A percentile compares a stretch with the other conserved stretches of the same genome.
Evolutionary conservation across 2,329 filamentous ascomycete species (phyloP).

Genomic region (Botrytis sinoallii): DNA sequence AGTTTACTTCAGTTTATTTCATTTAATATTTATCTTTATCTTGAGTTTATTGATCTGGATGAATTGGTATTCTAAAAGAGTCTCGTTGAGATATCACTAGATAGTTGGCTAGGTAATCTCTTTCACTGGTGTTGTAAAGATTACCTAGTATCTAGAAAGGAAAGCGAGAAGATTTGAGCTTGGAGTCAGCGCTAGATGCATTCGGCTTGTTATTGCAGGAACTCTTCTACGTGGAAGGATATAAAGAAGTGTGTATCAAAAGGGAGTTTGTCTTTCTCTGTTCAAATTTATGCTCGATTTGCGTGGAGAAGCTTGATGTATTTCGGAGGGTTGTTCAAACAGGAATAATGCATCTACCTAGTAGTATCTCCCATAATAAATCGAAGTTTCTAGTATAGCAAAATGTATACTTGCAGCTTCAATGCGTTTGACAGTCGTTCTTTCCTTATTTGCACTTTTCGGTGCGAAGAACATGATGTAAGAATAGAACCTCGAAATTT

Average conservation of each 20-base stretch:
- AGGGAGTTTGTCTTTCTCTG: background rate
- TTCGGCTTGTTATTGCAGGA: background rate
- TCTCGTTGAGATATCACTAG: background rate
- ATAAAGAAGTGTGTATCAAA: background rate
- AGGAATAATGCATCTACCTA: background rate
- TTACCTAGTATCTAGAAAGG: background rate
- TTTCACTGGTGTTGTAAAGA: background rate
- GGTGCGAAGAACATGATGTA: fast-evolving
- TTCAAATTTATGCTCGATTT: background rate
- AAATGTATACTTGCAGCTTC: background rate
- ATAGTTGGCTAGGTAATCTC: background rate
- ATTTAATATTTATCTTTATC: background rate
- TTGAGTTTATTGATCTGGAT: background rate
- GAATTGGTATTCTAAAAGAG: background rate
- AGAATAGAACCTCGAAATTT: background rate
- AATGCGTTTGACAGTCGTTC: background rate
- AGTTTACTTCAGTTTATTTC: background rate
- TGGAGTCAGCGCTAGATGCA: background rate
- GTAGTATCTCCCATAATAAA: background rate
- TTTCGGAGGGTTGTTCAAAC: no score
- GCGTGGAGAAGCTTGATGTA: no score
- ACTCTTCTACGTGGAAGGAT: background rate
- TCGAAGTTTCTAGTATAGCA: background rate
- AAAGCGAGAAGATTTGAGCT: background rate
- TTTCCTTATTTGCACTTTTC: background rate